A percentile compares a stretch with the other conserved stretches of the same genome.
These are phyloP conservation scores for Pythium periplocum DNA, from an alignment of 352 stramenopile genomes.

Conservation along the genomic window DNA sequence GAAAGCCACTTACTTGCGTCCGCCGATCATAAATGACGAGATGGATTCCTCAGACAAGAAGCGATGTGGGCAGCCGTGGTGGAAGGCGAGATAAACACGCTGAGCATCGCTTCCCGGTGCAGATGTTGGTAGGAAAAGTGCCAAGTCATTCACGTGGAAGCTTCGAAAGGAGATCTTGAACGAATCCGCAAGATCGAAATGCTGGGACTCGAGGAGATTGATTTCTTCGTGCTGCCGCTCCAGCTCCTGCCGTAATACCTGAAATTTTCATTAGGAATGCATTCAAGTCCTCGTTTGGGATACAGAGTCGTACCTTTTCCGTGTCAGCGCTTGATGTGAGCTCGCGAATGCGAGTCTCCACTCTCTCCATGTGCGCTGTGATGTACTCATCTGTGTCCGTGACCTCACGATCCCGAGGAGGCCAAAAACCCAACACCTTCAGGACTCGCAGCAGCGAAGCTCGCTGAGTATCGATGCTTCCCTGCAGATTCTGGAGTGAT, in stretches of 20 bases:
- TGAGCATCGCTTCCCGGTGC: conserved; percentile 66
- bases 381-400: conserved; percentile 34
- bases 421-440: conserved; percentile 31
- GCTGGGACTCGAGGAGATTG: conserved; percentile 52
- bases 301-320: conserved; percentile 32
- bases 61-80: conserved; percentile 78
- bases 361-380: conserved; percentile 32
- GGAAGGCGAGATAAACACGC: conserved; percentile 84
- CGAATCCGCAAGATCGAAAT: conserved; percentile 41
- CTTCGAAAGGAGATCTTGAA: conserved; percentile 87
- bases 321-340: conserved; percentile 50
- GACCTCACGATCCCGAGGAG: conserved; percentile 9
- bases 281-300: too few relatives aligned
- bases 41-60: conserved; percentile 88
- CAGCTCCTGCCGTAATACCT: conserved; percentile 53
- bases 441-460: conserved; percentile 51
- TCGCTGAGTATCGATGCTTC: conserved; percentile 44
- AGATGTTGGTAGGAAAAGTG: conserved; percentile 81
- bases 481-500: conserved; percentile 49
- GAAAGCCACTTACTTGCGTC: conserved; percentile 48
- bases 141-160: conserved; percentile 79
- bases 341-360: conserved; percentile 55
- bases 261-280: too few relatives aligned
- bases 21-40: conserved; percentile 79
- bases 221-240: conserved; percentile 55